phyloP scores from a whole-genome alignment of 257 asterid species.

The Nemophila menziesii region DNA sequence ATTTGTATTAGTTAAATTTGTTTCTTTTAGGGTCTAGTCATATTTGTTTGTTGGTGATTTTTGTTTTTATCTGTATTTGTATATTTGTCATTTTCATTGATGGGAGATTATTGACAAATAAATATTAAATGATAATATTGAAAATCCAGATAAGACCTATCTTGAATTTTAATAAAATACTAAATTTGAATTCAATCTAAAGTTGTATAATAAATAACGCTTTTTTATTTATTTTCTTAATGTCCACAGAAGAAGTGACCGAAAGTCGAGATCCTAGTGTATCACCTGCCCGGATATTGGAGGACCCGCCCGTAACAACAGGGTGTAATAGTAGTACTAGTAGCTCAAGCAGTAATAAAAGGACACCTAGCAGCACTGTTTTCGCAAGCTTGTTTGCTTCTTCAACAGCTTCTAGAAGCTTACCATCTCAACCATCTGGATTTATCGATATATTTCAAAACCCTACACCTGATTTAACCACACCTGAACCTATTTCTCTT shows the following conservation, averaged over 20 bases:
- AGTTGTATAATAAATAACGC: constrained; percentile 12
- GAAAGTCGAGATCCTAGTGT: constrained; percentile 28
- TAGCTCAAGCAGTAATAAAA: constrained; percentile 39
- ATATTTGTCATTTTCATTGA: constrained; percentile 16
- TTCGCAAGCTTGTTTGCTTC: constrained; percentile 67
- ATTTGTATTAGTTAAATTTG: constrained; percentile 14
- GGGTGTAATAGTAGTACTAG: constrained; percentile 34
- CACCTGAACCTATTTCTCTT: constrained; percentile 49
- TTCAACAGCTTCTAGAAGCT: constrained; percentile 41
- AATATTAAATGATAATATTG: constrained; percentile 22
- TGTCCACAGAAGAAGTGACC: constrained; percentile 32
- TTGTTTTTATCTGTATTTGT: constrained; percentile 42
- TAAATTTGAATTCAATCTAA: constrained; percentile 12
- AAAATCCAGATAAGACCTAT: constrained; percentile 29
- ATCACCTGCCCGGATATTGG: constrained; percentile 27
- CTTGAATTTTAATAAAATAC: constrained; percentile 25
- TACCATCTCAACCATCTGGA: constrained; percentile 36
- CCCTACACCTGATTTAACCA: constrained; percentile 14
- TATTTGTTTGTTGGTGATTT: constrained; percentile 44
- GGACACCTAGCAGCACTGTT: constrained; percentile 44
- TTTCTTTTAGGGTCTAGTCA: constrained; percentile 26
- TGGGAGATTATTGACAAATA: constrained; percentile 17
- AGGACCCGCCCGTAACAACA: constrained; percentile 27
- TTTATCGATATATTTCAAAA: constrained; percentile 35
- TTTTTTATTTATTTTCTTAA: constrained; percentile 10